Evolutionary conservation across 1,139 yeast species (phyloP).

Genomic region (Yamadazyma friedrichii): DNA sequence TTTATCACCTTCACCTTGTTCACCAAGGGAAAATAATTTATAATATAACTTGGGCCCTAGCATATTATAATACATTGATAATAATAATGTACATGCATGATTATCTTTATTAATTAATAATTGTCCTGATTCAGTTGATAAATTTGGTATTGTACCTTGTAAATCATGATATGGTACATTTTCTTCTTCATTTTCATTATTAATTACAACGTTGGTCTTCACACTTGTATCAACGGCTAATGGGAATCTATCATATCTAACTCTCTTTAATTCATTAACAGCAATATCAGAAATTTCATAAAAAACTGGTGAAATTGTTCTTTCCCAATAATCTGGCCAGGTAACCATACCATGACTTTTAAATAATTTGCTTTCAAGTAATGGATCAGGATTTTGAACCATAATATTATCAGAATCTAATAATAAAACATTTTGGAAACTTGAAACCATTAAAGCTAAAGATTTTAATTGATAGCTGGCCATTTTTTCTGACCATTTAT

Average conservation of each 20-base stretch:
- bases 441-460: conserved; percentile 30
- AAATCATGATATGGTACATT: conserved; percentile 46
- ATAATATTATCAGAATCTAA: conserved; percentile 44
- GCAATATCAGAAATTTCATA: conserved; percentile 61
- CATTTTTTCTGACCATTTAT: conserved; percentile 27
- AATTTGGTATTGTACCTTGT: conserved; percentile 56
- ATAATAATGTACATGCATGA: conserved; percentile 50
- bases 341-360: conserved; percentile 57
- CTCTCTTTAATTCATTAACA: conserved; percentile 25
- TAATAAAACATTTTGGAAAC: conserved; percentile 41
- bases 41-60: conserved; percentile 60
- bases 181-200: conserved; percentile 7
- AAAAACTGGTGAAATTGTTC: conserved; percentile 67
- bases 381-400: conserved; percentile 33
- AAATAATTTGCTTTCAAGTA: conserved; percentile 58
- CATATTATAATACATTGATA: conserved; percentile 56
- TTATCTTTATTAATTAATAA: conserved; percentile 51
- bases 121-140: conserved; percentile 67
- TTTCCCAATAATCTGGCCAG: conserved; percentile 85
- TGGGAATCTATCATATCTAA: conserved; percentile 24
- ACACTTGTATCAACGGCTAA: conserved; percentile 12
- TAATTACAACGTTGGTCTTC: conserved; percentile 5
- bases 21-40: conserved; percentile 57
- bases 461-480: conserved; percentile 41
- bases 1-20: conserved; percentile 66